Conservation (phyloP, 176 grass and related monocot species). For the Aegilops speltoides region DNA sequence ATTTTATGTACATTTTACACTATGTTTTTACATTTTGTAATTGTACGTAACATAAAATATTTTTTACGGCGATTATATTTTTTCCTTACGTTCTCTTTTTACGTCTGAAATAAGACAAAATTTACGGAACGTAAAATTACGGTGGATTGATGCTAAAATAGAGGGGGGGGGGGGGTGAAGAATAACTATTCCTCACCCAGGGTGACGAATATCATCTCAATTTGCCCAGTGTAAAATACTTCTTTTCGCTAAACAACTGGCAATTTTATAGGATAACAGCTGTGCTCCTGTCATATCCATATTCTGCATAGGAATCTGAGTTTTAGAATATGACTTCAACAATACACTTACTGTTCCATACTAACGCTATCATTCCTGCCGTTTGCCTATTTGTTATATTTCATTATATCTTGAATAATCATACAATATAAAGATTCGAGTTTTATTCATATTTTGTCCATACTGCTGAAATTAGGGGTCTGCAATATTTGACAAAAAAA, state of each 20-base stretch:
- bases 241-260: background rate
- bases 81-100: too few species aligned
- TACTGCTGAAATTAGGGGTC: background rate
- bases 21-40: too few species aligned
- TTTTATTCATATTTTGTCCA: constrained; percentile 18
- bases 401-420: background rate
- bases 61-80: too few species aligned
- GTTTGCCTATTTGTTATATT: constrained; percentile 2
- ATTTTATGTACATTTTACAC: too few species aligned
- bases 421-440: constrained; percentile 6
- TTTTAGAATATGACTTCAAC: background rate
- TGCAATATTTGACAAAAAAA: background rate
- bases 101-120: too few species aligned
- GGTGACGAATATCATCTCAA: too few species aligned
- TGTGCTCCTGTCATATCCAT: background rate
- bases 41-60: too few species aligned
- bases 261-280: background rate
- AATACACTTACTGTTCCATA: background rate
- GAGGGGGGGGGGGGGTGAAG: too few species aligned
- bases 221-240: background rate
- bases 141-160: too few species aligned
- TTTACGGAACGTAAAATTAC: too few species aligned
- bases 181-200: too few species aligned
- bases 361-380: background rate
- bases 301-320: background rate